Conservation (phyloP, 768 basidiomycete species). For the Panaeolus cyanescens region DNA sequence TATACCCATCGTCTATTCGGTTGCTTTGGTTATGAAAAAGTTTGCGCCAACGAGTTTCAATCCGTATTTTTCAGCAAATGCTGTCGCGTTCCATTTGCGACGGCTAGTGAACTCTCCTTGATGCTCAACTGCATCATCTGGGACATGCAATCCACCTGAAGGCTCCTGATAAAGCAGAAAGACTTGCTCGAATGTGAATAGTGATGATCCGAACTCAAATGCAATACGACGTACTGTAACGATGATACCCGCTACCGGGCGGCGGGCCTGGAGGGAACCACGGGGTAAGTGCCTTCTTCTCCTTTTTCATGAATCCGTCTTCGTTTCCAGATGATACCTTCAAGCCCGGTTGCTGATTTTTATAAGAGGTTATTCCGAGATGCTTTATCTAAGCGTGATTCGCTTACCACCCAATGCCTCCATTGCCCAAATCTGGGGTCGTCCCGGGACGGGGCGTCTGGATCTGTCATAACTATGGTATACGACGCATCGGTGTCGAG, state of each 20-base stretch:
- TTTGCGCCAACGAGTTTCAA: slow-evolving; percentile 62
- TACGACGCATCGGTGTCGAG: slow-evolving; percentile 37
- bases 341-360: neutral
- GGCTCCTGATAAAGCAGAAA: slow-evolving; percentile 69
- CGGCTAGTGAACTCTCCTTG: slow-evolving; percentile 45
- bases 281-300: slow-evolving; percentile 50
- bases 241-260: slow-evolving; percentile 52
- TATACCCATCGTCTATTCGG: too few species aligned
- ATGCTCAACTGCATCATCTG: slow-evolving; percentile 46
- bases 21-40: slow-evolving; percentile 47
- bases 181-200: slow-evolving; percentile 25
- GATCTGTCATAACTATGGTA: slow-evolving; percentile 60
- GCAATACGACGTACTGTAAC: slow-evolving; percentile 47
- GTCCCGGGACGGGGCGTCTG: slow-evolving; percentile 54
- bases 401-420: slow-evolving; percentile 58
- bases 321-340: slow-evolving; percentile 21
- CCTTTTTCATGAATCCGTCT: slow-evolving; percentile 38
- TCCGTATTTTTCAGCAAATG: slow-evolving; percentile 51
- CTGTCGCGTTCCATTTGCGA: slow-evolving; percentile 54
- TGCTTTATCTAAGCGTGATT: neutral
- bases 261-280: slow-evolving; percentile 61
- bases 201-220: neutral
- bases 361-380: neutral
- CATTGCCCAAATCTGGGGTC: slow-evolving; percentile 53
- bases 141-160: slow-evolving; percentile 37